phyloP scores from a whole-genome alignment of 495 filamentous ascomycete species.

The Neurospora sp. region DNA sequence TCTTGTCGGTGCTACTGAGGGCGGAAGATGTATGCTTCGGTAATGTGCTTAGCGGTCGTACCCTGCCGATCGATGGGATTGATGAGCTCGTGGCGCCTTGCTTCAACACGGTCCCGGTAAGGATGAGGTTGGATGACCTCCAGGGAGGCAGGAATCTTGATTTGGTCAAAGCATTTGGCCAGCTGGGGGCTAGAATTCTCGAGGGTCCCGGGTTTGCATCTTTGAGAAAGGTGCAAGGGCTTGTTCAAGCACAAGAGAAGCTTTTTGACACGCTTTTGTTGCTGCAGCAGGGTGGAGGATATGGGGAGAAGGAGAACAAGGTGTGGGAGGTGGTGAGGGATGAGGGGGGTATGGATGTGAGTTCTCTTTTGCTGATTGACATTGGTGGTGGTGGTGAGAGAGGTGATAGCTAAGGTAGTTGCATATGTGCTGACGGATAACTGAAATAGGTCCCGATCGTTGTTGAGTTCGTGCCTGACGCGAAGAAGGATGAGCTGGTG shows the following conservation, averaged over 20 bases:
- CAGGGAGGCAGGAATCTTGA: constrained; percentile 33
- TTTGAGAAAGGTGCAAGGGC: background rate
- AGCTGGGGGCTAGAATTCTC: background rate
- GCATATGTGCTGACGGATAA: background rate
- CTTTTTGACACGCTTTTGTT: constrained; percentile 72
- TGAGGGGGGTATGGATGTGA: constrained; percentile 62
- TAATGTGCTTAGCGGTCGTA: constrained; percentile 65
- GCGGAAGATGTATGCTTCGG: constrained; percentile 69
- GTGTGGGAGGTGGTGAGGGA: constrained; percentile 61
- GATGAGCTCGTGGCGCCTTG: constrained; percentile 70
- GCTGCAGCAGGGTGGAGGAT: constrained; percentile 43
- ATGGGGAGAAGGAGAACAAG: background rate
- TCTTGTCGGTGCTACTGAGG: constrained; percentile 41
- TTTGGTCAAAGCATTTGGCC: constrained; percentile 43
- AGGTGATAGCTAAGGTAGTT: too few species aligned
- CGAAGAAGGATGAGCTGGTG: constrained; percentile 6
- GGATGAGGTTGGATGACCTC: constrained; percentile 38
- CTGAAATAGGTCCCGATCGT: constrained; percentile 46
- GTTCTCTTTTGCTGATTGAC: constrained; percentile 8
- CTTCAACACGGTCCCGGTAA: constrained; percentile 80
- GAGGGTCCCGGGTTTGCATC: background rate
- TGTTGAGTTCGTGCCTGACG: constrained; percentile 50
- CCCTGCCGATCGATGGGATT: constrained; percentile 49
- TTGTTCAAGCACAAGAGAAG: background rate
- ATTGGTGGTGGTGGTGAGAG: too few species aligned